A percentile compares a stretch with the other conserved stretches of the same genome.
phyloP scores from a whole-genome alignment of 2,329 filamentous ascomycete genomes.

The Penicillium expansum region DNA sequence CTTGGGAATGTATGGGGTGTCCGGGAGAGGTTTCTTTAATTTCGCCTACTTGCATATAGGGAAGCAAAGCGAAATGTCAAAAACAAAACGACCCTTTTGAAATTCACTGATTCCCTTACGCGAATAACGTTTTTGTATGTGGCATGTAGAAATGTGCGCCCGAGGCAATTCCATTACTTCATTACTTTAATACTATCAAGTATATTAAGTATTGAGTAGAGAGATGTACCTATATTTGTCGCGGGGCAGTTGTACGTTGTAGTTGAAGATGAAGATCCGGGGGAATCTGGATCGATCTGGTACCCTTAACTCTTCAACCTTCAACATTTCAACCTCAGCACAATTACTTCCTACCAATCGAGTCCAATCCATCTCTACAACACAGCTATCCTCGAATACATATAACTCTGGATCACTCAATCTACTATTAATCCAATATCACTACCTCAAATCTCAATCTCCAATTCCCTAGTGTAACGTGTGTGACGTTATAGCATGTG shows the following conservation, averaged over 20 bases:
- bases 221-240: background rate
- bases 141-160: conserved; percentile 30
- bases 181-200: background rate
- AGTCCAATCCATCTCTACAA: background rate
- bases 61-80: conserved; percentile 42
- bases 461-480: background rate
- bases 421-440: background rate
- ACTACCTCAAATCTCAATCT: background rate
- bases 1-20: conserved; percentile 36
- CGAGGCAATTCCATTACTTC: conserved; percentile 7
- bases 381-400: background rate
- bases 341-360: background rate
- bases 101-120: conserved; percentile 24
- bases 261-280: background rate
- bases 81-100: conserved; percentile 31
- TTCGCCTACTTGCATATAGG: conserved; percentile 43
- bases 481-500: conserved; percentile 22
- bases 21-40: conserved; percentile 39
- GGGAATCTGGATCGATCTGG: background rate
- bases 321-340: background rate
- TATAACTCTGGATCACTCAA: background rate
- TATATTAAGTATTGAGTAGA: background rate
- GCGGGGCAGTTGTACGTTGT: background rate
- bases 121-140: conserved; percentile 29
- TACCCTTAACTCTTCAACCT: background rate